Conservation (phyloP, 2,329 filamentous ascomycete genomes). For the Capronia coronata region DNA sequence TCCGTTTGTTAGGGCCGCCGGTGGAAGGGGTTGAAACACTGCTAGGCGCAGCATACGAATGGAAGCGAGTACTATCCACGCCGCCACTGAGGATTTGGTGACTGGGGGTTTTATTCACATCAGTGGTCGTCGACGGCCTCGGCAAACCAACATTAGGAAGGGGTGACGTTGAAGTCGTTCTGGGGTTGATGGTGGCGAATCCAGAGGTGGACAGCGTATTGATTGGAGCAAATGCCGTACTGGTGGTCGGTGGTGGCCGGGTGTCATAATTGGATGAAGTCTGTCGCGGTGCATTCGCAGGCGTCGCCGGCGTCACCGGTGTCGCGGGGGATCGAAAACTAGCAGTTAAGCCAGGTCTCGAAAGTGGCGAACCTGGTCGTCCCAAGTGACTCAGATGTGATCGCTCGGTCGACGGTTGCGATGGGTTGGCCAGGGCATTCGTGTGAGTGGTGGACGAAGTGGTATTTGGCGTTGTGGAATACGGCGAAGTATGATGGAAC, state of each 20-base stretch:
- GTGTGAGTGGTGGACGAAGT: slow-evolving; percentile 5
- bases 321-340: too few relatives aligned
- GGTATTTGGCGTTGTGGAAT: slow-evolving; percentile 15
- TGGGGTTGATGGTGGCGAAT: slow-evolving; percentile 27
- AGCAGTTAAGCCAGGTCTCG: slow-evolving; percentile 8
- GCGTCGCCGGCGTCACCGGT: slow-evolving; percentile 11
- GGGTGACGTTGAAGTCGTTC: slow-evolving; percentile 16
- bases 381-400: slow-evolving; percentile 10
- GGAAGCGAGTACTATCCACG: slow-evolving; percentile 18
- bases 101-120: slow-evolving; percentile 12
- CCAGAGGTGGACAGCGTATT: slow-evolving; percentile 24
- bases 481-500: slow-evolving; percentile 16
- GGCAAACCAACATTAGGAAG: slow-evolving; percentile 7
- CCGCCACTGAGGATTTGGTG: slow-evolving; percentile 8
- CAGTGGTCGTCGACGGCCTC: slow-evolving; percentile 4
- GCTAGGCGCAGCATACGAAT: slow-evolving; percentile 13
- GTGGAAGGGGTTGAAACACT: slow-evolving; percentile 3
- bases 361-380: slow-evolving; percentile 16
- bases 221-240: slow-evolving; percentile 25
- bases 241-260: slow-evolving; percentile 23
- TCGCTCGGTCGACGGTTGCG: slow-evolving; percentile 10
- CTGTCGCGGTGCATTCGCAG: slow-evolving; percentile 18
- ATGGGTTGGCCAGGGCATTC: slow-evolving; percentile 10
- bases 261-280: slow-evolving; percentile 25
- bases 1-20: slow-evolving; percentile 19